Evolutionary conservation across 1,284 basidiomycete species (phyloP).

Genomic region (Papiliotrema flavescens): DNA sequence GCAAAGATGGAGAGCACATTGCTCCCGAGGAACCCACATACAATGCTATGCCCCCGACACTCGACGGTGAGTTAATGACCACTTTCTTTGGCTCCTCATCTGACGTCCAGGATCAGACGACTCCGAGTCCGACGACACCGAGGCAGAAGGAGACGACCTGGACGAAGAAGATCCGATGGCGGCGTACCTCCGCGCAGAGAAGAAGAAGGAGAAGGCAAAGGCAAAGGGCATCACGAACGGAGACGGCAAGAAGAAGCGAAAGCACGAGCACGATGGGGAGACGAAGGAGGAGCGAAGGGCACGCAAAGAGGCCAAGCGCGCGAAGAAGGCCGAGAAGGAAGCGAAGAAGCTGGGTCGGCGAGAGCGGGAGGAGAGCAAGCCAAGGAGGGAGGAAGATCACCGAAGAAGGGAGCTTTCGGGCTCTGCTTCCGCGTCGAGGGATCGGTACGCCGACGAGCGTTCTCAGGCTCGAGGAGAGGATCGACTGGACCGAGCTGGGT

Average conservation of each 20-base stretch:
- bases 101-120: slow-evolving; percentile 18
- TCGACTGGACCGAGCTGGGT: no score
- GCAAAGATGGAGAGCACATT: slow-evolving; percentile 82
- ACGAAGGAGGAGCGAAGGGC: slow-evolving; percentile 66
- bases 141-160: slow-evolving; percentile 64
- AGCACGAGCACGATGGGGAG: slow-evolving; percentile 63
- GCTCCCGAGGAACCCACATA: slow-evolving; percentile 78
- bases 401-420: no score
- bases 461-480: no score
- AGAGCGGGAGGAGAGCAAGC: not conserved
- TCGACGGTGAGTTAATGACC: slow-evolving; percentile 56
- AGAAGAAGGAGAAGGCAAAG: slow-evolving; percentile 54
- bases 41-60: slow-evolving; percentile 73
- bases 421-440: no score
- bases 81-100: not conserved
- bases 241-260: slow-evolving; percentile 56
- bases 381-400: no score
- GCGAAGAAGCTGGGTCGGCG: slow-evolving; percentile 5
- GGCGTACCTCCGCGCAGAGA: slow-evolving; percentile 62
- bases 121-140: slow-evolving; percentile 55
- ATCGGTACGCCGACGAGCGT: no score
- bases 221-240: slow-evolving; percentile 8
- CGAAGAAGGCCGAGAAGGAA: slow-evolving; percentile 30
- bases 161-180: slow-evolving; percentile 98
- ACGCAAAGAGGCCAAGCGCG: slow-evolving; percentile 54